Evolutionary conservation across 495 filamentous ascomycete species (phyloP).

Genomic region (Penicillium chermesinum): DNA sequence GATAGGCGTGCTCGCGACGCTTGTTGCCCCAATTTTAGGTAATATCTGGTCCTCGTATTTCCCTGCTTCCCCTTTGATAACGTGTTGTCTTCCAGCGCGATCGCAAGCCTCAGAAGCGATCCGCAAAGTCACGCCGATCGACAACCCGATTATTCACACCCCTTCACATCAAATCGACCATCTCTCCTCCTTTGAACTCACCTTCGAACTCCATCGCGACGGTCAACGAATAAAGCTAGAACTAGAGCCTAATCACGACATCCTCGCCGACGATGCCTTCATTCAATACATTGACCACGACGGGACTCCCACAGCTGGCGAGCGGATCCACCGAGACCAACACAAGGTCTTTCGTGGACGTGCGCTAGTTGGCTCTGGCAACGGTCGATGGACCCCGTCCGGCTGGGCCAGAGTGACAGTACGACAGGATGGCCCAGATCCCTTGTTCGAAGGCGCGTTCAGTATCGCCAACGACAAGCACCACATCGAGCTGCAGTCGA

Average conservation of each 20-base stretch:
- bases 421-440: conserved; percentile 65
- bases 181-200: conserved; percentile 73
- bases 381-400: conserved; percentile 66
- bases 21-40: conserved; percentile 18
- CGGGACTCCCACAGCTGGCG: conserved; percentile 55
- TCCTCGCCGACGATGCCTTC: conserved; percentile 69
- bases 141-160: conserved; percentile 72
- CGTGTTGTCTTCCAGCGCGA: conserved; percentile 43
- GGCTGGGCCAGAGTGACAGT: conserved; percentile 85
- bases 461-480: conserved; percentile 74
- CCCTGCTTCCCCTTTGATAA: neutral
- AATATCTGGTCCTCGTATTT: neutral
- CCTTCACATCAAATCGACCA: conserved; percentile 74
- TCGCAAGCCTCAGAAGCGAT: conserved; percentile 75
- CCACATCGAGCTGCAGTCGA: conserved; percentile 73
- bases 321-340: conserved; percentile 61
- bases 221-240: conserved; percentile 68
- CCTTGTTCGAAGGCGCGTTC: conserved; percentile 90
- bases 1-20: conserved; percentile 13
- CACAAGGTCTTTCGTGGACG: conserved; percentile 83
- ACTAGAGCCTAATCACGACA: conserved; percentile 89
- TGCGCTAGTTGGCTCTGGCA: conserved; percentile 60
- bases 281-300: conserved; percentile 66
- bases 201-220: conserved; percentile 65
- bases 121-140: conserved; percentile 64